These are phyloP conservation scores for Yamadazyma membranifaciens DNA, from an alignment of 1,139 yeast species.

Conservation along the genomic window DNA sequence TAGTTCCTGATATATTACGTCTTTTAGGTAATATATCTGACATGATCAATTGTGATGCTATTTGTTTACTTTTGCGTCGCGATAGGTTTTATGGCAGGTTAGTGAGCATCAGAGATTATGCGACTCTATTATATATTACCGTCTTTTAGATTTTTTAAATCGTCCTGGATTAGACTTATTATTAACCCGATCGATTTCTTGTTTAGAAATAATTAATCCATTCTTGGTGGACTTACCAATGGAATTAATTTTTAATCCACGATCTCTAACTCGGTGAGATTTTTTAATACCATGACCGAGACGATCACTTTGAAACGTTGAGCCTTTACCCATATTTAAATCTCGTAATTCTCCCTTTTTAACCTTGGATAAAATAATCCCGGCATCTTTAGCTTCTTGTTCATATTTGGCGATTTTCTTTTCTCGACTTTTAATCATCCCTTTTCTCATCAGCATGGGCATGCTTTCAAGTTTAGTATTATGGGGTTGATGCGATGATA, in stretches of 20 bases:
- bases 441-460: constrained; percentile 88
- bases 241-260: constrained; percentile 75
- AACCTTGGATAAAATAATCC: constrained; percentile 70
- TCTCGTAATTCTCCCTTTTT: constrained; percentile 64
- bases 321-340: constrained; percentile 54
- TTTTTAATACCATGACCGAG: constrained; percentile 51
- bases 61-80: constrained; percentile 10
- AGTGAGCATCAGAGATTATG: neutral
- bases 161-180: neutral
- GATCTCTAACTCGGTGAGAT: constrained; percentile 49
- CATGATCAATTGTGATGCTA: constrained; percentile 7
- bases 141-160: neutral
- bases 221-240: constrained; percentile 80
- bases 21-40: constrained; percentile 24
- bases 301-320: constrained; percentile 51
- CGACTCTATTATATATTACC: neutral
- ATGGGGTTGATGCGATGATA: constrained; percentile 52
- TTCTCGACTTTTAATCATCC: constrained; percentile 64
- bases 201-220: constrained; percentile 72
- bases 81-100: neutral
- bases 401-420: constrained; percentile 58
- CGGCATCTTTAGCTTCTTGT: constrained; percentile 82
- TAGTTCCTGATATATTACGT: constrained; percentile 13
- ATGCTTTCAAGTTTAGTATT: constrained; percentile 62
- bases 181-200: constrained; percentile 59